Evolutionary conservation across 2,329 filamentous ascomycete species (phyloP), one percentile per base, ranked within the genome.

Genomic region (Cladosporium halotolerans): DNA sequence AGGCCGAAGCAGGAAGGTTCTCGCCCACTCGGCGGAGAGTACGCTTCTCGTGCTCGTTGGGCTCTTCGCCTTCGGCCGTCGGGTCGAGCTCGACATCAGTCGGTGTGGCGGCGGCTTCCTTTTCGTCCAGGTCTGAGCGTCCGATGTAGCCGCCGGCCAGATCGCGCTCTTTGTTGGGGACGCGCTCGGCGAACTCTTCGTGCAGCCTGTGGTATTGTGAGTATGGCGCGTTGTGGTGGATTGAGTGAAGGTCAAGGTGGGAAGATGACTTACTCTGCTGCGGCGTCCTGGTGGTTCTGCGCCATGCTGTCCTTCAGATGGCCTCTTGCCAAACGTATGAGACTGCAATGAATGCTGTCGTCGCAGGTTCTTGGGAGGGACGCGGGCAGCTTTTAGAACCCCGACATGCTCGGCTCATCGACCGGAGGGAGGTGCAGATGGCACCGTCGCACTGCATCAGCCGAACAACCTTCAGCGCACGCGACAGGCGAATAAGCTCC

Each of bases 1-100:
- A 77, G 23, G 74, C 73, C 18, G 70, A 68, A 60, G 70, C 72
- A 42, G 75, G 75, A 3, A 77, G 64, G 42, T 69, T 68, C 61
- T 77, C 75, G 43, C 73, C 70, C n/a, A 77, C 68, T 54, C 72
- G 70, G 50, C 73, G 65, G 23, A 77, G 66, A 1, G 70, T 73
- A 39, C 60, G 62, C 56, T 67, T 67, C 58, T 77, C 74, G 32
- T 72, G 68, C 4, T 70, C 69, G 16, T 69, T 73, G 1, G 74
- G 74, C 55, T 66, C 65, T n/a, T 70, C 61, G 19, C 66, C 66
- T 19, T 68, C 65, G 23, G 57, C 53, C 9, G 62, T 63, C 1
- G 52, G 50, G 23, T 61, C 53, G 31, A 46, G 32, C 28, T 60
- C 57, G 47, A 58, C 53, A 45, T 63, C 62, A 9, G 51, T 44